A percentile compares a stretch with the other conserved stretches of the same genome.
Conservation (phyloP, 129 eudicot genomes). For the Tagetes patula region DNA sequence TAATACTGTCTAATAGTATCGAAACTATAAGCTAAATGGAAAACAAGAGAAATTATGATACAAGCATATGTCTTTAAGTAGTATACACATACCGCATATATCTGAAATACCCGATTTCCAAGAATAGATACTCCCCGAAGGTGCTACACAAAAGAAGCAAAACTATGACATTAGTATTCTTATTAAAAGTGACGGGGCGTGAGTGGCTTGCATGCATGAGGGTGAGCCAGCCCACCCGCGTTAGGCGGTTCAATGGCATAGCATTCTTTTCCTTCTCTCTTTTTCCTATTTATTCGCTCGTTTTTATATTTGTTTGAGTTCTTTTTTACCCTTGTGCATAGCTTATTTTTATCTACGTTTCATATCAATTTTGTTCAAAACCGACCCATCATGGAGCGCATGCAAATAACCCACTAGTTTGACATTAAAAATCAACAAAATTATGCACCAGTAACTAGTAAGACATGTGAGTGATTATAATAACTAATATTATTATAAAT, state of each 20-base stretch:
- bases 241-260: too few relatives aligned
- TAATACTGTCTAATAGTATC: not conserved
- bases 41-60: not conserved
- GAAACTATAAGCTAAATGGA: not conserved
- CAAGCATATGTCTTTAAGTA: slow-evolving; percentile 10
- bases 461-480: not conserved
- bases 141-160: slow-evolving; percentile 52
- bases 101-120: slow-evolving; percentile 73
- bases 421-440: not conserved
- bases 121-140: slow-evolving; percentile 73
- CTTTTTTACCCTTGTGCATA: too few relatives aligned
- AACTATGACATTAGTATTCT: not conserved
- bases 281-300: too few relatives aligned
- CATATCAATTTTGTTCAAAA: too few relatives aligned
- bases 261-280: too few relatives aligned
- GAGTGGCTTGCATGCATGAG: too few relatives aligned
- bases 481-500: not conserved
- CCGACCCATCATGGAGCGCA: too few relatives aligned
- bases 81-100: slow-evolving; percentile 71
- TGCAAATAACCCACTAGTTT: too few relatives aligned
- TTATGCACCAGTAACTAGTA: not conserved
- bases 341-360: too few relatives aligned
- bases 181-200: too few relatives aligned
- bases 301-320: too few relatives aligned
- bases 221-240: too few relatives aligned